A percentile compares a stretch with the other conserved stretches of the same genome.
Evolutionary conservation across 2,329 filamentous ascomycete genomes (phyloP).

Genomic region (Pseudofabraea citricarpa): DNA sequence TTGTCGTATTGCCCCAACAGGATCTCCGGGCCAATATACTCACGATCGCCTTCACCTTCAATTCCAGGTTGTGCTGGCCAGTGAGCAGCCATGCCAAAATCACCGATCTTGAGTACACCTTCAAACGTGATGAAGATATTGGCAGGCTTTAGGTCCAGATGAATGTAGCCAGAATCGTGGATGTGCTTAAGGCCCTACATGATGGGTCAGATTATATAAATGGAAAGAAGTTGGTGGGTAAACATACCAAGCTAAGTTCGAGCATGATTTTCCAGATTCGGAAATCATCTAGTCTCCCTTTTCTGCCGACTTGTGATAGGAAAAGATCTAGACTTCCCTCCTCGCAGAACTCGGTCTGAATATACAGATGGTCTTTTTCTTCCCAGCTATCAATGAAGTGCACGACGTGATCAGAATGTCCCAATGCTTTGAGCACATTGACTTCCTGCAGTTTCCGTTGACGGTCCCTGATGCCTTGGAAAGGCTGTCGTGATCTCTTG

Average conservation of each 20-base stretch:
- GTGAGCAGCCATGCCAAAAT: conserved; percentile 76
- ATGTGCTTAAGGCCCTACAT: conserved; percentile 80
- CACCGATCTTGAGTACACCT: conserved; percentile 77
- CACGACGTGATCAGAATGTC: conserved; percentile 78
- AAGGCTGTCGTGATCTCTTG: conserved; percentile 84
- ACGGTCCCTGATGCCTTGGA: conserved; percentile 74
- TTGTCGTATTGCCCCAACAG: conserved; percentile 83
- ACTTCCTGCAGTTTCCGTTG: conserved; percentile 82
- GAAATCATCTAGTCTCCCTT: conserved; percentile 90
- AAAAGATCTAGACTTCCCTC: conserved; percentile 88
- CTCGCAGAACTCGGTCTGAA: conserved; percentile 96
- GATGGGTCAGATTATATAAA: conserved; percentile 18
- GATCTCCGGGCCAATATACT: conserved; percentile 94
- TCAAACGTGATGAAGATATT: conserved; percentile 81
- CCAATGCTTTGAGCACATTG: conserved; percentile 68
- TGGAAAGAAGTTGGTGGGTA: not conserved
- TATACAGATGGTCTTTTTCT: conserved; percentile 78
- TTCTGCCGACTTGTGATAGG: conserved; percentile 73
- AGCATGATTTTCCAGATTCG: conserved; percentile 97
- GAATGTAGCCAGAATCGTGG: conserved; percentile 80
- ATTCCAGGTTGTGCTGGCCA: conserved; percentile 74
- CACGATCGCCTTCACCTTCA: conserved; percentile 89
- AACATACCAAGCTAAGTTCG: conserved; percentile 73
- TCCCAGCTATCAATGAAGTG: conserved; percentile 87
- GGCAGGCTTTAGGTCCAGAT: conserved; percentile 80